phyloP scores from a whole-genome alignment of 1,284 basidiomycete species.

The Volvariella surrecta region DNA sequence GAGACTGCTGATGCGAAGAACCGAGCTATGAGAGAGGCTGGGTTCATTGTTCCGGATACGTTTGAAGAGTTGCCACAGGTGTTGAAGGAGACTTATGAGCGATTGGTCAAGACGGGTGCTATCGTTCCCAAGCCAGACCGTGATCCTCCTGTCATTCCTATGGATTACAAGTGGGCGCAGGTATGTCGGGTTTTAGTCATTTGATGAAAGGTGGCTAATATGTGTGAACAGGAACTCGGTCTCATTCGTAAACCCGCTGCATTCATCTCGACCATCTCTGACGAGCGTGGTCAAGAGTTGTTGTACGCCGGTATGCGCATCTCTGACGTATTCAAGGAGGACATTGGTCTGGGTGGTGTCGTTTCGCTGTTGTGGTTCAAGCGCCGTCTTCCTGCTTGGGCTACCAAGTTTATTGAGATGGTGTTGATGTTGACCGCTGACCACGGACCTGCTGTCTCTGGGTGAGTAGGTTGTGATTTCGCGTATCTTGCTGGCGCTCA shows the following conservation, averaged over 20 bases:
- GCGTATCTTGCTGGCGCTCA: background rate
- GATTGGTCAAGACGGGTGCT: slow-evolving; percentile 64
- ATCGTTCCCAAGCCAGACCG: slow-evolving; percentile 75
- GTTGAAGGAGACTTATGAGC: slow-evolving; percentile 81
- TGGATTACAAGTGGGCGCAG: slow-evolving; percentile 99
- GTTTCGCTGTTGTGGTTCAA: slow-evolving; percentile 98
- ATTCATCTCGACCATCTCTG: slow-evolving; percentile 99
- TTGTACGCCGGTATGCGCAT: slow-evolving; percentile 99
- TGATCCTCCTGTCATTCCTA: slow-evolving; percentile 92
- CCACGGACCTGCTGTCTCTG: slow-evolving; percentile 94
- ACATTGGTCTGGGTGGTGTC: slow-evolving; percentile 96
- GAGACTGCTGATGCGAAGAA: slow-evolving; percentile 99
- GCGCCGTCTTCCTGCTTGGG: slow-evolving; percentile 79
- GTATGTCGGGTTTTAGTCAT: slow-evolving; percentile 12
- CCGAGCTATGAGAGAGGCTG: slow-evolving; percentile 87
- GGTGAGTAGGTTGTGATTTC: background rate
- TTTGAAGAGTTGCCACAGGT: slow-evolving; percentile 93
- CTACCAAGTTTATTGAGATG: slow-evolving; percentile 99
- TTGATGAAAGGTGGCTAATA: background rate
- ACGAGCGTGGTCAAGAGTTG: slow-evolving; percentile 98
- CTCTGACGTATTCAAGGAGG: slow-evolving; percentile 97
- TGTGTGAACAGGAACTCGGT: slow-evolving; percentile 66
- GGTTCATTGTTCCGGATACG: slow-evolving; percentile 95
- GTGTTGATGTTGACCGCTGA: slow-evolving; percentile 98
- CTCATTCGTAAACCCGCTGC: slow-evolving; percentile 98